Conservation (phyloP, 495 filamentous ascomycete genomes). For the Apiosordaria backusii region DNA sequence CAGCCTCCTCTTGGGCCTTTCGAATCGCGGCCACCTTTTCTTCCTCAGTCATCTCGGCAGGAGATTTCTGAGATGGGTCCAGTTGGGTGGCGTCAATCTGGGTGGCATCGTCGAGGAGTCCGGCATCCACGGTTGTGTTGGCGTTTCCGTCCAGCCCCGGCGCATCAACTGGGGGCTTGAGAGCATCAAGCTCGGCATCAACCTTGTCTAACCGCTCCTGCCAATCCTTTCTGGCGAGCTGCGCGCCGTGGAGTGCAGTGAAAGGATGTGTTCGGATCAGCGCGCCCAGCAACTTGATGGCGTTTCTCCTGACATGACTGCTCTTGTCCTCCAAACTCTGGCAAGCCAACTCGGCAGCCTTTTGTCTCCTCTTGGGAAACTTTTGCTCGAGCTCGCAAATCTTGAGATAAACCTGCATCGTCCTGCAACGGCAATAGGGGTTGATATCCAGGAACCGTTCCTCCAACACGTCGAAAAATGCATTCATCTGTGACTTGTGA, state of each 20-base stretch:
- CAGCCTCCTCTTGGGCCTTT: slow-evolving; percentile 68
- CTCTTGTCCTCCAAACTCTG: slow-evolving; percentile 95
- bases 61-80: slow-evolving; percentile 52
- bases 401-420: slow-evolving; percentile 89
- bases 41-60: slow-evolving; percentile 55
- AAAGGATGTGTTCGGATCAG: slow-evolving; percentile 93
- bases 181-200: slow-evolving; percentile 71
- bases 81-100: slow-evolving; percentile 50
- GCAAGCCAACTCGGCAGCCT: slow-evolving; percentile 77
- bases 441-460: slow-evolving; percentile 96
- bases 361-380: slow-evolving; percentile 86
- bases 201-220: slow-evolving; percentile 70
- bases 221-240: slow-evolving; percentile 83
- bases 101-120: slow-evolving; percentile 85
- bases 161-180: slow-evolving; percentile 75
- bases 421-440: slow-evolving; percentile 88
- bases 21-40: slow-evolving; percentile 52
- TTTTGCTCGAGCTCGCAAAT: slow-evolving; percentile 92
- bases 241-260: slow-evolving; percentile 83
- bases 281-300: slow-evolving; percentile 84
- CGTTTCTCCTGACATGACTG: slow-evolving; percentile 92
- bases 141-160: slow-evolving; percentile 63
- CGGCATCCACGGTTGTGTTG: slow-evolving; percentile 61
- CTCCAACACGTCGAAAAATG: slow-evolving; percentile 94
- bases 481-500: slow-evolving; percentile 88